Base-by-base conservation (phyloP, 169 alveolate species). In the Eimeria maxima region DNA sequence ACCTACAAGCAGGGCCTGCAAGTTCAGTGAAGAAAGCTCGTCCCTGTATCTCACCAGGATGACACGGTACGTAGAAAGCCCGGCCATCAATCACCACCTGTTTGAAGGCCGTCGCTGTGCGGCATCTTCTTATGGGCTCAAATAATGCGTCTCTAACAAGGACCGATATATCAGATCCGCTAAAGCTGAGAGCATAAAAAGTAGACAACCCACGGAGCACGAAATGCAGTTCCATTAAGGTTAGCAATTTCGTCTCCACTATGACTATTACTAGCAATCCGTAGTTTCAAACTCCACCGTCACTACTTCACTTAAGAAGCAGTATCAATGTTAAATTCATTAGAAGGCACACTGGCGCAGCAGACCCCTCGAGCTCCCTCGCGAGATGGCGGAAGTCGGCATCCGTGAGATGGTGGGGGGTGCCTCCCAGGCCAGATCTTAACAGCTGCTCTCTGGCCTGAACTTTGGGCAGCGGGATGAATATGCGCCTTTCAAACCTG, bases 391-490 rank as follows among this genome's bases (percentile, higher is more conserved):
- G 94, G 83, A 96, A 96, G 93, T 98, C 97, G 67, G 95, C 97
- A 57, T 97, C 97, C 38, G 96, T 95, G 80, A 97, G 95, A 53
- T 95, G 96, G 94, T 98, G 97, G 16, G 99, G 99, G 4, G 99
- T 98, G 81, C 95, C 95, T 33, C 98, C 98, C 42, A 97, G 93
- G 76, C 97, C 96, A 63, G 97, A 94, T 93, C 97, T 95, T 5
- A 98, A 93, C 81, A 97, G 96, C 81, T 97, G 96, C 90, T 87
- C 96, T 95, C 97, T 95, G 90, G 99, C 99, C 24, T 96, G 97
- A 45, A 96, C 96, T 95, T 99, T 99, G 33, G 99, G 99, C 80
- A 99, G 99, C 10, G 99, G 99, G 74, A 99, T 99, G 96, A 99
- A 99, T 47, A 99, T 99, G 96, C 99, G 98, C 94, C 99, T 98